Base-by-base conservation (phyloP, 306 rosid genomes). In the Vigna trinervia region DNA sequence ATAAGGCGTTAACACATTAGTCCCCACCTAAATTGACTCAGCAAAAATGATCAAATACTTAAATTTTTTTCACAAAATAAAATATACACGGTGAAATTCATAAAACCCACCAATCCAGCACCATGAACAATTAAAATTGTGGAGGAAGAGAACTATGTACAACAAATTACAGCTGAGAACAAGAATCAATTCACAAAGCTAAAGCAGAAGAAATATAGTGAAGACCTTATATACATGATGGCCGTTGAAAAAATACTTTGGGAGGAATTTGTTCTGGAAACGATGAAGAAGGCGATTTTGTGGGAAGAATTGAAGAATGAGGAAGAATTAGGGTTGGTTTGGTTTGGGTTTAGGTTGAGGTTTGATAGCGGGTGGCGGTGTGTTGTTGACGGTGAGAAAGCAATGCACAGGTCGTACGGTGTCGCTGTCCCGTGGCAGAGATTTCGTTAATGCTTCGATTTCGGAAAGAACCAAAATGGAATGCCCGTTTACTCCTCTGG, bases 271-370 rank as follows among this genome's bases (percentile, higher is more conserved):
- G 30, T 9, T 32, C 13, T 41, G 73, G 79, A 54, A 10, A 22
- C 12, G 15, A 9, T 14, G 7, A 22, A 22, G 34, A 22, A 10
- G 0, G 62, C 62, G 8, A 22, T 22, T 56, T 22, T 56, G 62
- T 22, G 38, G 4, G 2, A 11, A 46, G 54, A 73, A 70, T 73
- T 82, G 69, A 65, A 69, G 19, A 71, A 20, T 71, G 52, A 32
- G 84, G 34, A 70, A 36, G 58, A 85, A 83, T 84, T 90, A 87
- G 96, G 96, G 92, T 86, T 89, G 57, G 84, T 45, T 78, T 39
- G 71, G 77, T 73, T 71, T 39, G 32, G 77, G 81, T 68, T 45
- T 78, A 48, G 71, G 77, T 73, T 57, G 22, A 39, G 77, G 81
- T 68, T 54, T 52, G 79, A 52, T 83, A 2, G 45, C 23, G 81